These are phyloP conservation scores for Pyronema omphalodes DNA, from an alignment of 495 filamentous ascomycete species.

Conservation along the genomic window DNA sequence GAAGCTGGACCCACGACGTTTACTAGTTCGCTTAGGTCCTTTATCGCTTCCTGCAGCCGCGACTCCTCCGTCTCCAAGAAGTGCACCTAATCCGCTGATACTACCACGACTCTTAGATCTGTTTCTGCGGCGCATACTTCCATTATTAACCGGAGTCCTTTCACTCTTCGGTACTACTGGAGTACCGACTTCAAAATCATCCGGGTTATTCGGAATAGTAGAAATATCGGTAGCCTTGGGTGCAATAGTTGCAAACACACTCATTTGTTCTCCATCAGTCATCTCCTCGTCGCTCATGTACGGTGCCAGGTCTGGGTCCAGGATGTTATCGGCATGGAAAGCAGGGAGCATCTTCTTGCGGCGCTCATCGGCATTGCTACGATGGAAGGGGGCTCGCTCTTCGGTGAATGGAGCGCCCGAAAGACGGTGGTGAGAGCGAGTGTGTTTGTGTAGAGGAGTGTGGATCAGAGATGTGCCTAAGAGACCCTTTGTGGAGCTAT, in stretches of 20 bases:
- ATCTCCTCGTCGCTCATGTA: constrained; percentile 91
- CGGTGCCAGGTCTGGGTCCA: constrained; percentile 85
- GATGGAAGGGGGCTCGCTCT: constrained; percentile 80
- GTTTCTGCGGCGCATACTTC: not conserved
- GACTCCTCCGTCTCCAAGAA: constrained; percentile 10
- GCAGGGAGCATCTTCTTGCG: constrained; percentile 55
- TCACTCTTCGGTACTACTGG: not conserved
- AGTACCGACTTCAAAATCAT: not conserved
- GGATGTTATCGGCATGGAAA: constrained; percentile 95
- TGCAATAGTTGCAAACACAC: constrained; percentile 55
- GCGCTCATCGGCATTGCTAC: constrained; percentile 45
- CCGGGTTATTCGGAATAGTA: not conserved
- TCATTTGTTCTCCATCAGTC: constrained; percentile 80
- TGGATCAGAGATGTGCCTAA: constrained; percentile 16
- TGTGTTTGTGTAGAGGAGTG: constrained; percentile 56
- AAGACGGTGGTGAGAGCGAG: constrained; percentile 44
- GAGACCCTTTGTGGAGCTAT: constrained; percentile 12
- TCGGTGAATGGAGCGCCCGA: constrained; percentile 29
- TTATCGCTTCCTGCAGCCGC: constrained; percentile 9
- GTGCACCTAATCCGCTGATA: constrained; percentile 18
- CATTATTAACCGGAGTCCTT: not conserved
- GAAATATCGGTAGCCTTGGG: constrained; percentile 15
- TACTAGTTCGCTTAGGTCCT: constrained; percentile 11
- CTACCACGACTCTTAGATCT: constrained; percentile 20
- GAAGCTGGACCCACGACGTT: constrained; percentile 20